phyloP scores from a whole-genome alignment of 371 early-diverging fungal species.

The Syncephalastrum racemosum region DNA sequence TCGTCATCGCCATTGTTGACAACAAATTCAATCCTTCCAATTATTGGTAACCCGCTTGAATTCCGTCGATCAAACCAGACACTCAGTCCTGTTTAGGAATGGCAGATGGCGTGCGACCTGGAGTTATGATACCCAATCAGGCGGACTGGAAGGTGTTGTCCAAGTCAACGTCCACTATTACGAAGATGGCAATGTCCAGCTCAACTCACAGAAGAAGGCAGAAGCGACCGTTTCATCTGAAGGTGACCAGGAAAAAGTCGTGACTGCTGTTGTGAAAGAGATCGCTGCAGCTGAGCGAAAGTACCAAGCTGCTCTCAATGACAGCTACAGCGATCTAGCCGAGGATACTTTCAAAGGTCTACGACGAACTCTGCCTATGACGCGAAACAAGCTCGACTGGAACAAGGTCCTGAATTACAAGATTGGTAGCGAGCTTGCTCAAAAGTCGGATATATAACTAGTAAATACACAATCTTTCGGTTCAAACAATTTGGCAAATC shows the following conservation, averaged over 20 bases:
- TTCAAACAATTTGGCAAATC: not conserved
- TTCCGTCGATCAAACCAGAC: not conserved
- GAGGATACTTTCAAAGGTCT: conserved; percentile 89
- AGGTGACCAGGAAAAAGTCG: conserved; percentile 52
- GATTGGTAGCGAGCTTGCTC: conserved; percentile 54
- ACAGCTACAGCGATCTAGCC: conserved; percentile 75
- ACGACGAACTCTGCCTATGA: conserved; percentile 89
- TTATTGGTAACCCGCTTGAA: conserved; percentile 72
- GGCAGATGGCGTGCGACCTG: conserved; percentile 91
- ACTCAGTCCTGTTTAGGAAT: conserved; percentile 55
- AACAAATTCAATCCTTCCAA: conserved; percentile 90
- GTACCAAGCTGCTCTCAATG: conserved; percentile 83
- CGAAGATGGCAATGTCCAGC: conserved; percentile 98
- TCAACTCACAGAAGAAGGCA: conserved; percentile 74
- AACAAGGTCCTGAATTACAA: conserved; percentile 70
- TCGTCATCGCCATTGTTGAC: conserved; percentile 76
- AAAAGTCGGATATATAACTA: conserved; percentile 27
- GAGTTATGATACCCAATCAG: conserved; percentile 59
- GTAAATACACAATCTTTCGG: conserved; percentile 15
- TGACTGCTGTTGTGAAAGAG: conserved; percentile 57
- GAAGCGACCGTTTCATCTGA: conserved; percentile 26
- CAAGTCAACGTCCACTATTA: conserved; percentile 93
- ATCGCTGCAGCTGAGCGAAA: conserved; percentile 77
- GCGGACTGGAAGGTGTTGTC: conserved; percentile 67
- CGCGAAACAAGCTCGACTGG: conserved; percentile 93